Evolutionary conservation across 2,329 filamentous ascomycete genomes (phyloP).

Genomic region (Diaporthe ampelina): DNA sequence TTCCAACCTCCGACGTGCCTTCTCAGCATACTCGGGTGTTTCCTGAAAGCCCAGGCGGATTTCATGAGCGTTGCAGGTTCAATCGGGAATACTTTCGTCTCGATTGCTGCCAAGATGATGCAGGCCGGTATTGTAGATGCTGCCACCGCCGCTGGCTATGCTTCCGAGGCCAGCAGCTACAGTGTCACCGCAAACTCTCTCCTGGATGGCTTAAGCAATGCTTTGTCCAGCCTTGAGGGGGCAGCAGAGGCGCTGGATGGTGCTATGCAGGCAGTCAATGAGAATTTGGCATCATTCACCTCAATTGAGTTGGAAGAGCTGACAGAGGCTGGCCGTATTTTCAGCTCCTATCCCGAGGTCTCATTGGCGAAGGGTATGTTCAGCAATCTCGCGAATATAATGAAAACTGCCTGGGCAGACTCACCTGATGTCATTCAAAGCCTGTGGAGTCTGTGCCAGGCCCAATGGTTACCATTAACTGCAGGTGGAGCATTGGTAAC

Average conservation of each 20-base stretch:
- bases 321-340: neutral
- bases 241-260: constrained; percentile 18
- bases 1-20: neutral
- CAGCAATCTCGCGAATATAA: constrained; percentile 9
- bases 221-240: neutral
- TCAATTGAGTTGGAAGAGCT: constrained; percentile 4
- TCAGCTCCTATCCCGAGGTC: constrained; percentile 1
- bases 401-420: neutral
- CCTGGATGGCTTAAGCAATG: neutral
- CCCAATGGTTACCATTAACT: constrained; percentile 1
- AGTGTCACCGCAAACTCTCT: neutral
- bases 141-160: neutral
- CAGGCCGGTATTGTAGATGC: neutral
- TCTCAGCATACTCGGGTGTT: neutral
- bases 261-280: constrained; percentile 17
- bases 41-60: neutral
- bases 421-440: neutral
- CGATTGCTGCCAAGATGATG: neutral
- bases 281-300: neutral
- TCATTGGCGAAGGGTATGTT: neutral
- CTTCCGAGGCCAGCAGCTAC: constrained; percentile 1
- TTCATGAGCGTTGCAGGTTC: neutral
- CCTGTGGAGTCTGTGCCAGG: neutral
- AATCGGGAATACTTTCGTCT: neutral
- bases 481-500: constrained; percentile 2